Percentiles rank a stretch among this genome's conserved stretches.
phyloP scores from a whole-genome alignment of 1,284 basidiomycete genomes.

The Agaricales sp. region DNA sequence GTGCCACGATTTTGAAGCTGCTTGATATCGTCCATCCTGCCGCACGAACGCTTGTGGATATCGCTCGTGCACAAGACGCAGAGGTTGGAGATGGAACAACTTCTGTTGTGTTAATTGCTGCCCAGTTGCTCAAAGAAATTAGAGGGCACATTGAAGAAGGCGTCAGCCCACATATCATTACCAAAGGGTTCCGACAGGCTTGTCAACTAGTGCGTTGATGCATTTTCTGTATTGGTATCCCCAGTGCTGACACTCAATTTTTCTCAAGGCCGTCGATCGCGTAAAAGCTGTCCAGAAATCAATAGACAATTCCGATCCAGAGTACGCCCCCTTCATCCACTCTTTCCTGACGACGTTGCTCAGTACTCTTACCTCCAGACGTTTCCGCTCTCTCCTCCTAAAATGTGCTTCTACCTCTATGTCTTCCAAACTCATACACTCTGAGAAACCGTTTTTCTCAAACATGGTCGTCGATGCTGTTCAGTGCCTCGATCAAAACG shows the following conservation, averaged over 20 bases:
- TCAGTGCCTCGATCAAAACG: slow-evolving; percentile 83
- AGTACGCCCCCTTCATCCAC: slow-evolving; percentile 39
- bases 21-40: slow-evolving; percentile 98
- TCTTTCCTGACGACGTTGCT: slow-evolving; percentile 9
- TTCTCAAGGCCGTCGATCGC: slow-evolving; percentile 65
- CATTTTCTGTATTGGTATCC: slow-evolving; percentile 8
- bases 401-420: slow-evolving; percentile 98
- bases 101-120: slow-evolving; percentile 88
- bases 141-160: slow-evolving; percentile 93
- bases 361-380: slow-evolving; percentile 35
- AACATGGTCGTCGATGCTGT: slow-evolving; percentile 99
- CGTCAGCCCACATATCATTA: slow-evolving; percentile 95
- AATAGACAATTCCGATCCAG: slow-evolving; percentile 85
- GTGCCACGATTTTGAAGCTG: slow-evolving; percentile 94
- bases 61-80: slow-evolving; percentile 95
- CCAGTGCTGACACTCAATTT: slow-evolving; percentile 11
- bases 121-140: slow-evolving; percentile 92
- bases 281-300: slow-evolving; percentile 87
- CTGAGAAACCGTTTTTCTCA: slow-evolving; percentile 98
- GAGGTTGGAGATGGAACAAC: slow-evolving; percentile 99
- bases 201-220: slow-evolving; percentile 63
- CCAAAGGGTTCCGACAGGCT: slow-evolving; percentile 91
- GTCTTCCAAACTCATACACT: slow-evolving; percentile 99
- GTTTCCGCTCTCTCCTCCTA: slow-evolving; percentile 88
- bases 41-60: slow-evolving; percentile 93